Conservation (phyloP, 1,284 basidiomycete genomes). For the Apiotrichum siamense region DNA sequence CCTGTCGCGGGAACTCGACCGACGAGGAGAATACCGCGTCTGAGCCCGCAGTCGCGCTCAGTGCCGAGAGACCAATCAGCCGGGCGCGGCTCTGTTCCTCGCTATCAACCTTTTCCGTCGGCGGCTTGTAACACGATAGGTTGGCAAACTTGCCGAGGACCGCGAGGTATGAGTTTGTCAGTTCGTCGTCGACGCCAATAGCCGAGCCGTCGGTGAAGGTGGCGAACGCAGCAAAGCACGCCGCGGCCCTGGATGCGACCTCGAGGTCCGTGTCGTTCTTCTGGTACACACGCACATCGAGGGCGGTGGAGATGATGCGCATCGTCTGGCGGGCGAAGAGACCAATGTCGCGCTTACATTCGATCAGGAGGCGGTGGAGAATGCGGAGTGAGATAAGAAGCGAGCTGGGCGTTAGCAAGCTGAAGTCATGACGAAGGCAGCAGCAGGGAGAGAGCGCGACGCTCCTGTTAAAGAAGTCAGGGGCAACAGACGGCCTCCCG, state of each 20-base stretch:
- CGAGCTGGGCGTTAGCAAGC: slow-evolving; percentile 53
- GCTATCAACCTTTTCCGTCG: slow-evolving; percentile 25
- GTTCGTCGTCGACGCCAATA: slow-evolving; percentile 65
- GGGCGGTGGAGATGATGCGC: slow-evolving; percentile 61
- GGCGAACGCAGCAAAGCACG: slow-evolving; percentile 83
- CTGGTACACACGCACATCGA: slow-evolving; percentile 54
- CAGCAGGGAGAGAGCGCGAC: no score
- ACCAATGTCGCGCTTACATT: slow-evolving; percentile 80
- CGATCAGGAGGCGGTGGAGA: slow-evolving; percentile 74
- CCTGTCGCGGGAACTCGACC: slow-evolving; percentile 68
- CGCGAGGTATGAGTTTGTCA: slow-evolving; percentile 66
- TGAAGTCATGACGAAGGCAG: no score
- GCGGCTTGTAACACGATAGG: slow-evolving; percentile 55
- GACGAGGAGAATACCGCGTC: slow-evolving; percentile 75
- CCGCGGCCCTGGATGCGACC: slow-evolving; percentile 73
- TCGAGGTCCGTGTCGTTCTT: slow-evolving; percentile 62
- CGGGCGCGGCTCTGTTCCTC: slow-evolving; percentile 58
- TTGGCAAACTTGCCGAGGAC: slow-evolving; percentile 63
- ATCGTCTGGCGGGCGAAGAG: slow-evolving; percentile 75
- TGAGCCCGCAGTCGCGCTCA: slow-evolving; percentile 74
- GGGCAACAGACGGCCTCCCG: no score
- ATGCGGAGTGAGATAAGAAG: slow-evolving; percentile 84
- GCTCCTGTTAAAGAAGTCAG: no score
- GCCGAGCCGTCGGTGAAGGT: slow-evolving; percentile 80
- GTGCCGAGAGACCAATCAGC: slow-evolving; percentile 75